These are phyloP conservation scores for Phyllosticta paracitricarpa DNA, from an alignment of 2,329 filamentous ascomycete species.

Conservation along the genomic window DNA sequence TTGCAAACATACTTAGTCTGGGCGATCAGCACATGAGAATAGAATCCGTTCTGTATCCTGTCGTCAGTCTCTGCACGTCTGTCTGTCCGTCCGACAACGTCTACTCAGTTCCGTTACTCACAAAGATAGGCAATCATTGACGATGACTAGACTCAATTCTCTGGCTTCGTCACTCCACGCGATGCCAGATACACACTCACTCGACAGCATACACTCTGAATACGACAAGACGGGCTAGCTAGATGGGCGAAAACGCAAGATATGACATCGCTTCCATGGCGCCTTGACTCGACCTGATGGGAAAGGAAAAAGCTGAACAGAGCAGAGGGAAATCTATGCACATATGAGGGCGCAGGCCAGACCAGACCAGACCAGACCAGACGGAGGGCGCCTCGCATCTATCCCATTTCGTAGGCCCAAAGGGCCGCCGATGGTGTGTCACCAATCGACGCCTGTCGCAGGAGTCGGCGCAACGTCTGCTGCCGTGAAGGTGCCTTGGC, in stretches of 20 bases:
- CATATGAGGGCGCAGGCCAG: not conserved
- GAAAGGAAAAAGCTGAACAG: not conserved
- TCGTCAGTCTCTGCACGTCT: too few species aligned
- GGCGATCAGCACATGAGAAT: too few species aligned
- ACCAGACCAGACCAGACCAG: not conserved
- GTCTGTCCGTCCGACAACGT: not conserved
- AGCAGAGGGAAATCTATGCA: not conserved
- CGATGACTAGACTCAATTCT: not conserved
- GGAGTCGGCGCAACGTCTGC: not conserved
- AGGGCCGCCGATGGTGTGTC: too few species aligned
- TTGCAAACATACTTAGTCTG: too few species aligned
- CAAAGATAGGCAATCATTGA: not conserved
- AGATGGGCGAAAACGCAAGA: not conserved
- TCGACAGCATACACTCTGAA: too few species aligned
- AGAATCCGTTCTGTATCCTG: too few species aligned
- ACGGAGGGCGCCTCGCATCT: not conserved
- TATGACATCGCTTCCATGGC: not conserved
- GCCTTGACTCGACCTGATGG: not conserved
- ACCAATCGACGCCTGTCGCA: not conserved
- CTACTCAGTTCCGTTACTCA: too few species aligned
- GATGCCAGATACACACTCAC: too few species aligned
- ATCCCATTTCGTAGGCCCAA: not conserved
- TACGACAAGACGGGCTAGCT: too few species aligned
- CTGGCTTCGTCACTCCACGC: too few species aligned
- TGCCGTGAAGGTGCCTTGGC: not conserved